A percentile compares a stretch with the other conserved stretches of the same genome.
Conservation (phyloP, 305 asterid species). For the Withania somnifera region DNA sequence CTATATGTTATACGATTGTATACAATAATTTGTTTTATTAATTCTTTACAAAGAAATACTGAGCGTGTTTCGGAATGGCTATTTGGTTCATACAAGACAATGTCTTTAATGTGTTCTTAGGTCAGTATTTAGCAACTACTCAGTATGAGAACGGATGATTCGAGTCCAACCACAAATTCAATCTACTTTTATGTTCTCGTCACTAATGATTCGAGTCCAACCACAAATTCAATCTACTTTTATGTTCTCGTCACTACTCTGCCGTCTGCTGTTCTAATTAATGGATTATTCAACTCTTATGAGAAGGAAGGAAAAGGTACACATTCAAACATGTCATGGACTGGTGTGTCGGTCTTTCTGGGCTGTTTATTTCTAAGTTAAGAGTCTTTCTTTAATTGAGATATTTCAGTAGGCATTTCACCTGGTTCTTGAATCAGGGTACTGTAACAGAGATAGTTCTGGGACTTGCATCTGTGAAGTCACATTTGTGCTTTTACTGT, state of each 20-base stretch:
- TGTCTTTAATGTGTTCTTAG: not conserved
- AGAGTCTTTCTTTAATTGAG: not conserved
- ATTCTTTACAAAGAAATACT: not conserved
- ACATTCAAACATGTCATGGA: not conserved
- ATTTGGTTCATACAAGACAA: not conserved
- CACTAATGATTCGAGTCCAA: not conserved
- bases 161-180: not conserved
- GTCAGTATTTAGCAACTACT: not conserved
- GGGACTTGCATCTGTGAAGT: not conserved
- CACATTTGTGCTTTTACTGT: not conserved
- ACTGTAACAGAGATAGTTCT: not conserved
- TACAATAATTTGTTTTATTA: not conserved
- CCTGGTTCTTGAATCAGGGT: not conserved
- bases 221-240: not conserved
- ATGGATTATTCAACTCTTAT: not conserved
- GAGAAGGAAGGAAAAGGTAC: not conserved
- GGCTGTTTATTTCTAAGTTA: not conserved
- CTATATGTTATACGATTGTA: not conserved
- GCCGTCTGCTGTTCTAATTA: not conserved
- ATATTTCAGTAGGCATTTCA: not conserved
- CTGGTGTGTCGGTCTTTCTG: not conserved
- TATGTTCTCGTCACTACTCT: not conserved
- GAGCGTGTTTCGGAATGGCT: not conserved
- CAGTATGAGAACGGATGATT: not conserved
- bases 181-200: not conserved